phyloP scores from a whole-genome alignment of 2,329 filamentous ascomycete species.

The Ceratocystis lukuohia region DNA sequence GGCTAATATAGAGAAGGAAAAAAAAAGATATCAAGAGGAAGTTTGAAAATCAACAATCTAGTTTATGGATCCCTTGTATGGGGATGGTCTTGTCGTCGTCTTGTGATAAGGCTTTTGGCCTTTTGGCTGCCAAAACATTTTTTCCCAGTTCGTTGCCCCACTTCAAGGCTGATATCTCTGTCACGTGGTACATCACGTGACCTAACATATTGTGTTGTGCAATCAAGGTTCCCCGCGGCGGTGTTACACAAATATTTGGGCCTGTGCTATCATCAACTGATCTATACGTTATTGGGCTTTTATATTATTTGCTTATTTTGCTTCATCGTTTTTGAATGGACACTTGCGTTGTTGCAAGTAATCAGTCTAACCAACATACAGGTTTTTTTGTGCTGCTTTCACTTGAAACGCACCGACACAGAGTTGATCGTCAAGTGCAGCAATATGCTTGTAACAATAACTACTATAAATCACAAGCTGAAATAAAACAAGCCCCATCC shows the following conservation, averaged over 20 bases:
- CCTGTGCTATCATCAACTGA: neutral
- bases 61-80: too few relatives aligned
- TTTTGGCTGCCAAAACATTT: conserved; percentile 1
- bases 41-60: neutral
- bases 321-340: neutral
- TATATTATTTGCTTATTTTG: neutral
- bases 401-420: neutral
- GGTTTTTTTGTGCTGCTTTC: neutral
- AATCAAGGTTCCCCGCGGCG: too few relatives aligned
- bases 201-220: rapidly evolving
- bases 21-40: conserved; percentile 12
- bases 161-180: neutral
- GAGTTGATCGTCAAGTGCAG: neutral
- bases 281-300: neutral
- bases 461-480: neutral
- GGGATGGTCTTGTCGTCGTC: neutral
- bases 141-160: conserved; percentile 1
- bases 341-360: neutral
- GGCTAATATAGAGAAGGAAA: neutral
- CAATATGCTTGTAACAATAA: neutral
- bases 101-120: neutral
- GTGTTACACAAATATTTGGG: neutral
- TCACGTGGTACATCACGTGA: neutral
- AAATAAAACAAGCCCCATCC: neutral
- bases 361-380: neutral